Evolutionary conservation across 805 yeast genomes (phyloP).

Genomic region (Isabelozyma gotoi): DNA sequence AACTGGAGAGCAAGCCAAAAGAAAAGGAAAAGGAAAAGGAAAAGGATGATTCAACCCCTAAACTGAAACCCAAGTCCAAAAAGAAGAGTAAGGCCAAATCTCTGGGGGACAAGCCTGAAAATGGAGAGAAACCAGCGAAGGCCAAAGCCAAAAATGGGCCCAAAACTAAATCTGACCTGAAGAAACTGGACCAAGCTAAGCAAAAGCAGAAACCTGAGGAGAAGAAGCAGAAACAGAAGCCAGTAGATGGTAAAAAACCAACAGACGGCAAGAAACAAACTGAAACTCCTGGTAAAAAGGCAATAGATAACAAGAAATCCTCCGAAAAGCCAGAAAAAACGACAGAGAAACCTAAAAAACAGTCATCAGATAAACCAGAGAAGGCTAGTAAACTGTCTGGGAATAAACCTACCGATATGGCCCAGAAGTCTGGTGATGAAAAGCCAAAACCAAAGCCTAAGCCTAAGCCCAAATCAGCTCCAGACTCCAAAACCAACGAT

Average conservation of each 20-base stretch:
- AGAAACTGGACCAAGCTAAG: not conserved
- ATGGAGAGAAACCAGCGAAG: slow-evolving; percentile 1
- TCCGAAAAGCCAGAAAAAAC: too few species aligned
- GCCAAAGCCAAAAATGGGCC: slow-evolving; percentile 1
- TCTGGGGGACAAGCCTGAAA: not conserved
- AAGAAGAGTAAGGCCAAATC: slow-evolving; percentile 1
- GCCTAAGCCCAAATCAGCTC: not conserved
- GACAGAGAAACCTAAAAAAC: too few species aligned
- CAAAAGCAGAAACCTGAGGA: slow-evolving; percentile 4
- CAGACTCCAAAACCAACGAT: not conserved
- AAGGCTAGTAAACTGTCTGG: too few species aligned
- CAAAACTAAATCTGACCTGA: too few species aligned
- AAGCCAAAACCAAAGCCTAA: slow-evolving; percentile 4
- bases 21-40: slow-evolving; percentile 5
- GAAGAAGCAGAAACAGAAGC: not conserved
- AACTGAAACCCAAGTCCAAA: not conserved
- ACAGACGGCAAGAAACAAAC: slow-evolving; percentile 2
- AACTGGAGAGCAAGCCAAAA: not conserved
- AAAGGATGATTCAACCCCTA: slow-evolving; percentile 1
- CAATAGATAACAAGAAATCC: too few species aligned
- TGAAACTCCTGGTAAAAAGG: too few species aligned
- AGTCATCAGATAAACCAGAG: too few species aligned
- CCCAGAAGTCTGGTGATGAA: too few species aligned
- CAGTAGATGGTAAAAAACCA: too few species aligned
- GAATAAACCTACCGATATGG: too few species aligned